Conservation (phyloP, 495 filamentous ascomycete species). For the Aspergillus hancockii region DNA sequence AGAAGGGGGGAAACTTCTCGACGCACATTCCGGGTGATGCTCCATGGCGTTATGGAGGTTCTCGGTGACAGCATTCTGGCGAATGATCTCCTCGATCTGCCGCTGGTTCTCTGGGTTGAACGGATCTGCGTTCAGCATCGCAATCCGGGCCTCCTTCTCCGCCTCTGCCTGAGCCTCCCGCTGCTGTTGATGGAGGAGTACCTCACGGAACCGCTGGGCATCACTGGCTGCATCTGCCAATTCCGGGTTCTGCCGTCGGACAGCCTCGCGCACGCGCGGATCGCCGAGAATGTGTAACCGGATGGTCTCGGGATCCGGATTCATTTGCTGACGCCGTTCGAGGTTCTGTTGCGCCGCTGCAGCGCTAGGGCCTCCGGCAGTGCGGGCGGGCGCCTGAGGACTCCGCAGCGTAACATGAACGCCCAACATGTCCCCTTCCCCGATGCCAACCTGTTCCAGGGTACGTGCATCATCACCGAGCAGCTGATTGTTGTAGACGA, state of each 20-base stretch:
- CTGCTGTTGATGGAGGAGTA: slow-evolving; percentile 63
- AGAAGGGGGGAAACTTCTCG: neutral
- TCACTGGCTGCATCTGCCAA: slow-evolving; percentile 79
- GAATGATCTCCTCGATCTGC: slow-evolving; percentile 96
- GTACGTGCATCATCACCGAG: slow-evolving; percentile 76
- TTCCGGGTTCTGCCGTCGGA: slow-evolving; percentile 69
- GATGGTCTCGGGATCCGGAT: slow-evolving; percentile 75
- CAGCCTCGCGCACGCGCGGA: slow-evolving; percentile 66
- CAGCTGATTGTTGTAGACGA: slow-evolving; percentile 88
- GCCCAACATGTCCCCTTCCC: slow-evolving; percentile 89
- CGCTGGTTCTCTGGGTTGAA: slow-evolving; percentile 87
- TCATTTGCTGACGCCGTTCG: slow-evolving; percentile 40
- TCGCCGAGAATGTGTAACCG: slow-evolving; percentile 81
- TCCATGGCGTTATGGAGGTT: slow-evolving; percentile 95
- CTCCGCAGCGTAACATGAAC: slow-evolving; percentile 62
- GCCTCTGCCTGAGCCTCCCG: slow-evolving; percentile 68
- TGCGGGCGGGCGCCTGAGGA: slow-evolving; percentile 23
- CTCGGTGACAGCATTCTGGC: slow-evolving; percentile 88
- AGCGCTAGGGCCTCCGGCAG: slow-evolving; percentile 28
- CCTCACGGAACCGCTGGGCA: slow-evolving; percentile 69
- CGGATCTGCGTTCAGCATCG: slow-evolving; percentile 81
- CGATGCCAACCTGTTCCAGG: slow-evolving; percentile 76
- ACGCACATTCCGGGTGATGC: slow-evolving; percentile 89
- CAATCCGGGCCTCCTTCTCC: slow-evolving; percentile 78
- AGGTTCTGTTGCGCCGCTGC: slow-evolving; percentile 40